phyloP scores from a whole-genome alignment of 352 stramenopile species.

The Elongisporangium prolatum region DNA sequence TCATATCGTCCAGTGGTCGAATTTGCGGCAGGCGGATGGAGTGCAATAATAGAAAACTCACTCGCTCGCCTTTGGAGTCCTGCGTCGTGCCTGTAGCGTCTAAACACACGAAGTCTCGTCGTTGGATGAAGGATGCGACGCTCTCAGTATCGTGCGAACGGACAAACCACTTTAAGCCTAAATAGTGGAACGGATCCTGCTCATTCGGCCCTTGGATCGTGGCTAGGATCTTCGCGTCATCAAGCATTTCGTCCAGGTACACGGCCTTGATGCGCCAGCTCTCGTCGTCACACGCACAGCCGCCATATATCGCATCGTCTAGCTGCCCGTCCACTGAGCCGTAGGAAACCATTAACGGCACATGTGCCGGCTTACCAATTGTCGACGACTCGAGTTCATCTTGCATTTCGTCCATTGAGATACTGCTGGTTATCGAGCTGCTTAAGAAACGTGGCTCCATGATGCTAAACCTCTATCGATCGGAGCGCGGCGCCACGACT shows the following conservation, averaged over 20 bases:
- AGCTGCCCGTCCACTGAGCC: slow-evolving; percentile 34
- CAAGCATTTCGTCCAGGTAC: slow-evolving; percentile 34
- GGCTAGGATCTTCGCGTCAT: slow-evolving; percentile 29
- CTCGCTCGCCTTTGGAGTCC: slow-evolving; percentile 11
- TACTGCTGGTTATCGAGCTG: neutral
- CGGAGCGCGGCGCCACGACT: neutral
- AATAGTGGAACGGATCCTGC: slow-evolving; percentile 46
- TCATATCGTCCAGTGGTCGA: slow-evolving; percentile 12
- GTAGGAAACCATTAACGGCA: slow-evolving; percentile 27
- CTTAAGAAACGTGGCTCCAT: neutral
- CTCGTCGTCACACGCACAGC: slow-evolving; percentile 25
- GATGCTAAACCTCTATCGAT: neutral
- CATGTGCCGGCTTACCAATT: slow-evolving; percentile 18
- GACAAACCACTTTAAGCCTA: slow-evolving; percentile 44
- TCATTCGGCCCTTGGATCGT: slow-evolving; percentile 31
- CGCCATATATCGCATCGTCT: slow-evolving; percentile 42
- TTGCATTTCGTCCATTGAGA: neutral
- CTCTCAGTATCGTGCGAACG: slow-evolving; percentile 1
- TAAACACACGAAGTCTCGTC: slow-evolving; percentile 30
- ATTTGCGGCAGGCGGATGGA: slow-evolving; percentile 23
- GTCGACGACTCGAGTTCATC: slow-evolving; percentile 1
- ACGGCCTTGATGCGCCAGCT: slow-evolving; percentile 29
- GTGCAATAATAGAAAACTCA: slow-evolving; percentile 31
- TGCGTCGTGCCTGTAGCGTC: slow-evolving; percentile 19
- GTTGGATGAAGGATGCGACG: slow-evolving; percentile 30